Percentiles rank a stretch among this genome's conserved stretches.
These are phyloP conservation scores for Colletotrichum sp. DNA, from an alignment of 2,329 filamentous ascomycete species.

Conservation along the genomic window DNA sequence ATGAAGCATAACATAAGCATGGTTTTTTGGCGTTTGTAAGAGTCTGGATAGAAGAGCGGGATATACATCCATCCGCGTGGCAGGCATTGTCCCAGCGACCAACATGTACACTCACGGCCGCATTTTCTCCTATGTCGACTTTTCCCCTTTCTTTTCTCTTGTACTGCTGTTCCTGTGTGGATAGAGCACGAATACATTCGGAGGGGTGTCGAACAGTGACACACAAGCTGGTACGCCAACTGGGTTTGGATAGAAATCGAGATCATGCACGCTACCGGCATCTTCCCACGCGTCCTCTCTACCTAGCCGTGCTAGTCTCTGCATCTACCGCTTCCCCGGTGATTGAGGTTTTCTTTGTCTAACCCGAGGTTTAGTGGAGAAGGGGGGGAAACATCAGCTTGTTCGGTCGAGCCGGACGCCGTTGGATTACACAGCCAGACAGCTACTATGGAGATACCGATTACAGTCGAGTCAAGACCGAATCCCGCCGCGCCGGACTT, in stretches of 20 bases:
- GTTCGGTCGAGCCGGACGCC: background rate
- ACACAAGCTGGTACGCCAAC: background rate
- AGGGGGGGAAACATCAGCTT: background rate
- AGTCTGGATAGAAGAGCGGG: background rate
- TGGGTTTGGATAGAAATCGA: background rate
- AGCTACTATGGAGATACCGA: background rate
- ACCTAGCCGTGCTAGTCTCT: too few species aligned
- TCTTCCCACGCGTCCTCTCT: background rate
- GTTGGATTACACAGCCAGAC: background rate
- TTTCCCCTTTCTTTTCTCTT: background rate
- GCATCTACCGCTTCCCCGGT: background rate
- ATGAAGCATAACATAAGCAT: conserved; percentile 10
- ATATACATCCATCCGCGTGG: background rate
- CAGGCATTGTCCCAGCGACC: background rate
- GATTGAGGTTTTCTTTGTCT: background rate
- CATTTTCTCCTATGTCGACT: background rate
- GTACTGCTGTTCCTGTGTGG: background rate
- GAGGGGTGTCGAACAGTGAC: background rate
- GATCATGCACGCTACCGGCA: background rate
- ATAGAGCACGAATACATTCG: background rate
- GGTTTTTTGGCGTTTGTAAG: background rate
- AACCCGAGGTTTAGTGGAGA: background rate
- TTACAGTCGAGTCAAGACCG: background rate
- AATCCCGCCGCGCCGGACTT: background rate
- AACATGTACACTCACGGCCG: background rate